A percentile compares a stretch with the other conserved stretches of the same genome.
phyloP scores from a whole-genome alignment of 106 monocot species.

The Gastrodia elata region DNA sequence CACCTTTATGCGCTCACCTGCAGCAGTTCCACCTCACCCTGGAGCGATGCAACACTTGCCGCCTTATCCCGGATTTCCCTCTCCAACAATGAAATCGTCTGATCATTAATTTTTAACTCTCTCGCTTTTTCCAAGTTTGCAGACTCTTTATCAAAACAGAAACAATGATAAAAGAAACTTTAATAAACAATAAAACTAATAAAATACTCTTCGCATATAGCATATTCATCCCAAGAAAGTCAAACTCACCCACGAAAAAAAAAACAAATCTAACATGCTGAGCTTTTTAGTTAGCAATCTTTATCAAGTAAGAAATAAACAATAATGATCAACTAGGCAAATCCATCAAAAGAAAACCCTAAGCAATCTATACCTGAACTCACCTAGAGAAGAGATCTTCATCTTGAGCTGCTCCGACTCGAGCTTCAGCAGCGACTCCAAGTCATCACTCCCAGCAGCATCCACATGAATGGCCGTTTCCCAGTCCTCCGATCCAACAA shows the following conservation, averaged over 20 bases:
- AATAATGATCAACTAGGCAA: background rate
- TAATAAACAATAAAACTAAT: background rate
- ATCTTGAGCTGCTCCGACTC: conserved; percentile 38
- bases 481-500: conserved; percentile 16
- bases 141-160: conserved; percentile 27
- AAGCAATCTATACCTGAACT: background rate
- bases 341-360: background rate
- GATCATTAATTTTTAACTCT: conserved; percentile 49
- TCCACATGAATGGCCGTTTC: conserved; percentile 12
- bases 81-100: conserved; percentile 24
- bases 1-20: conserved; percentile 18
- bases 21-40: conserved; percentile 26
- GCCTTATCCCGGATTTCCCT: conserved; percentile 32
- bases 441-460: background rate
- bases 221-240: background rate
- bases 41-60: conserved; percentile 22
- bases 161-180: background rate
- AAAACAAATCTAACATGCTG: background rate
- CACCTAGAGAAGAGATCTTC: conserved; percentile 23
- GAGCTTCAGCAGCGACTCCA: conserved; percentile 17
- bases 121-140: conserved; percentile 14
- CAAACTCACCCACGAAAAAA: background rate
- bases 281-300: background rate
- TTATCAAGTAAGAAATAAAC: background rate
- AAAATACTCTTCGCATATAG: background rate